phyloP scores from a whole-genome alignment of 129 eudicot species.

The Arctium lappa region DNA sequence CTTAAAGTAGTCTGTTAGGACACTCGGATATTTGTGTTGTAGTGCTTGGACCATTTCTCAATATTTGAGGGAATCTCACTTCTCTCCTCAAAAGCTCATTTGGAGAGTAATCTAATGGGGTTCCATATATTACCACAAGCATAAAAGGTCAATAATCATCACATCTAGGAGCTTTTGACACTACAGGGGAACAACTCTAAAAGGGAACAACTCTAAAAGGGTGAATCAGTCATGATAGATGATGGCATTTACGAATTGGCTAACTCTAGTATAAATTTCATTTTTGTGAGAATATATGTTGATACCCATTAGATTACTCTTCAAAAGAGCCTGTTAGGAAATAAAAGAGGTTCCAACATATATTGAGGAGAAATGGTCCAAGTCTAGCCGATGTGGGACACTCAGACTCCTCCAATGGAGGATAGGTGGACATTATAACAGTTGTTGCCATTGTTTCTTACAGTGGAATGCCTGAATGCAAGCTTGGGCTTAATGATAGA shows the following conservation, averaged over 20 bases:
- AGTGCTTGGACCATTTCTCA: background rate
- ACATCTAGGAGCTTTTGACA: background rate
- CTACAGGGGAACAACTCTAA: background rate
- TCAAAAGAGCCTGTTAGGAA: too few relatives aligned
- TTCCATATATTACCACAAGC: background rate
- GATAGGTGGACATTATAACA: background rate
- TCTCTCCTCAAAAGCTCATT: background rate
- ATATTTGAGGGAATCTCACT: background rate
- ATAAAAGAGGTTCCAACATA: too few relatives aligned
- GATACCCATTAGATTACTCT: background rate
- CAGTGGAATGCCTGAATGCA: conserved; percentile 98
- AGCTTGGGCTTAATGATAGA: conserved; percentile 89
- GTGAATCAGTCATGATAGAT: background rate
- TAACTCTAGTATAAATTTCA: background rate
- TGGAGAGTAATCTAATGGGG: background rate
- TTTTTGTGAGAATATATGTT: background rate
- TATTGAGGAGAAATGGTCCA: background rate
- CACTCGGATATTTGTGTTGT: too few relatives aligned
- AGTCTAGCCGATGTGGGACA: background rate
- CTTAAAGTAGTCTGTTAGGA: too few relatives aligned
- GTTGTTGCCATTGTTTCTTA: background rate
- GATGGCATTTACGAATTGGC: background rate
- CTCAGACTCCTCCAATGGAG: background rate
- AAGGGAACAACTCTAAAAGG: background rate
- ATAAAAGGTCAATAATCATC: background rate